These are phyloP conservation scores for Bipolaris gigantea DNA, from an alignment of 2,329 filamentous ascomycete genomes.

Conservation along the genomic window DNA sequence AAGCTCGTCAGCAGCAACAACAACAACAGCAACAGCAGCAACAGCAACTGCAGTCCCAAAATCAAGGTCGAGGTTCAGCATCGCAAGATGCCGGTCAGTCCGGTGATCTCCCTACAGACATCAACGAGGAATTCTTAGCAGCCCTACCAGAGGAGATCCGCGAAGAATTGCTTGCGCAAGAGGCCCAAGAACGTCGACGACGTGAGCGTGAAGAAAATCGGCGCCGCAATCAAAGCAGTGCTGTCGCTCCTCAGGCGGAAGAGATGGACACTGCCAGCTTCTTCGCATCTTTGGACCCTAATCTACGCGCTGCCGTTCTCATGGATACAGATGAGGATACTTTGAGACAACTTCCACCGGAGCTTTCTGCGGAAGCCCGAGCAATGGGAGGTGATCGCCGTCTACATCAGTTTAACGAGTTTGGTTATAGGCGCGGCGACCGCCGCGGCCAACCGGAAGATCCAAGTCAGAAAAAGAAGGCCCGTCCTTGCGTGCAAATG, in stretches of 20 bases:
- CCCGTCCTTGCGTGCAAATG: constrained; percentile 87
- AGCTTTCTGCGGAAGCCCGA: constrained; percentile 84
- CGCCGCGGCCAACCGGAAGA: constrained; percentile 49
- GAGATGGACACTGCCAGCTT: constrained; percentile 96
- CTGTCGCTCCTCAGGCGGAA: constrained; percentile 51
- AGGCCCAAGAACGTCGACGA: constrained; percentile 83
- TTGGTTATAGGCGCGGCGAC: constrained; percentile 38
- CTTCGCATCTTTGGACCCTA: constrained; percentile 83
- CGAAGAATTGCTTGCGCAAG: constrained; percentile 86
- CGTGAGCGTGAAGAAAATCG: constrained; percentile 81
- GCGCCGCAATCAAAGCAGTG: constrained; percentile 61
- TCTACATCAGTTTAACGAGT: constrained; percentile 56
- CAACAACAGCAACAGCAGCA: constrained; percentile 57
- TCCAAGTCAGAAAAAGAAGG: constrained; percentile 63
- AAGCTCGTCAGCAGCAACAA: constrained; percentile 13
- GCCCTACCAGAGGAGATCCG: constrained; percentile 89
- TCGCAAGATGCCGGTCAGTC: constrained; percentile 43
- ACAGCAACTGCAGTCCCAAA: constrained; percentile 35
- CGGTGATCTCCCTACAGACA: constrained; percentile 76
- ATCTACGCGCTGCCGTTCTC: constrained; percentile 80
- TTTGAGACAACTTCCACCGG: constrained; percentile 78
- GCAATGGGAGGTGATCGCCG: constrained; percentile 62
- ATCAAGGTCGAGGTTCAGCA: constrained; percentile 16
- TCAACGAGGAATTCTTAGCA: constrained; percentile 91
- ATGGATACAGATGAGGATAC: constrained; percentile 90